A percentile compares a stretch with the other conserved stretches of the same genome.
Conservation (phyloP, 257 asterid genomes). For the Solanum sparsipilum region DNA sequence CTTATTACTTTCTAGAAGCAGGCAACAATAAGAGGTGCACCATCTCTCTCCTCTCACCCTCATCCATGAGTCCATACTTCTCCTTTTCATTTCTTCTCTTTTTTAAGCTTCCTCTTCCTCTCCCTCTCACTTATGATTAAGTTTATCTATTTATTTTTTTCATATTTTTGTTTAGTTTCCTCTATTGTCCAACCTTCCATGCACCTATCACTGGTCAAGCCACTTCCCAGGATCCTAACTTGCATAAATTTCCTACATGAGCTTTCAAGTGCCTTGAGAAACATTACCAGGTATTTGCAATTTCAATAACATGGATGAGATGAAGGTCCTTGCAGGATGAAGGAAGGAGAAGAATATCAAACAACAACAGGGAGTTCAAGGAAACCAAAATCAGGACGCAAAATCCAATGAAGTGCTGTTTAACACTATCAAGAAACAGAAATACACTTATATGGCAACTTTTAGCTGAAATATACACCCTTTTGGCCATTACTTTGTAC, state of each 20-base stretch:
- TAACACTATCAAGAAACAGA: not conserved
- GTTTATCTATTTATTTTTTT: not conserved
- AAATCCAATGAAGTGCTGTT: not conserved
- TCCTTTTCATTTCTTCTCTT: not conserved
- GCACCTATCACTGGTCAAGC: not conserved
- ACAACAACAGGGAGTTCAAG: not conserved
- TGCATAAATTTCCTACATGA: not conserved
- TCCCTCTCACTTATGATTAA: not conserved
- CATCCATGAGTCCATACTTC: not conserved
- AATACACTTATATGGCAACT: not conserved
- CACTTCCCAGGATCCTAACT: not conserved
- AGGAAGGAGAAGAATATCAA: not conserved
- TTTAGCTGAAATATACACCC: not conserved
- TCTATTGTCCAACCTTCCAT: not conserved
- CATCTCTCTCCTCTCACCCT: not conserved
- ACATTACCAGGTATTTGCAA: not conserved
- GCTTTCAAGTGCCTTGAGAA: not conserved
- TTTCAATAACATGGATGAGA: not conserved
- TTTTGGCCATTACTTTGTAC: not conserved
- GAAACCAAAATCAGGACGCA: not conserved
- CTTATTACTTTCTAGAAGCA: not conserved
- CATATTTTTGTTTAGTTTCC: not conserved
- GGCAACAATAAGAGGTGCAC: not conserved
- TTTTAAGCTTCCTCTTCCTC: not conserved
- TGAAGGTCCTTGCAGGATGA: not conserved